These are phyloP conservation scores for Mortierella sp. DNA, from an alignment of 371 early-diverging fungal genomes.

Conservation along the genomic window DNA sequence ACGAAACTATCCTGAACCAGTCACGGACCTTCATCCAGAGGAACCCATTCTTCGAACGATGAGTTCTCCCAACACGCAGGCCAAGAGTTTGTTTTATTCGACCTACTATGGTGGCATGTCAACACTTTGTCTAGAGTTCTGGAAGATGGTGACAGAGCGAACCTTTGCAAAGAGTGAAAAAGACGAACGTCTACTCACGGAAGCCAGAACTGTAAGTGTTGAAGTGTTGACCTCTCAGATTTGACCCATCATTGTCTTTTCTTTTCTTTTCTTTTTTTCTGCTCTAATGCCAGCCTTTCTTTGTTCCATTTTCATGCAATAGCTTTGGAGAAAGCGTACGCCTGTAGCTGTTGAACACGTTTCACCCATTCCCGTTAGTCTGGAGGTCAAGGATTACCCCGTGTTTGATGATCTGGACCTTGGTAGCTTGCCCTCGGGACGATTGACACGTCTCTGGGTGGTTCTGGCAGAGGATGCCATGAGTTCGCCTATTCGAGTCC, in stretches of 20 bases:
- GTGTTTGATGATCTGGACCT: conserved; percentile 61
- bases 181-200: conserved; percentile 59
- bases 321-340: conserved; percentile 63
- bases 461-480: conserved; percentile 70
- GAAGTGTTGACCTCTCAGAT: no score
- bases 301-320: background rate
- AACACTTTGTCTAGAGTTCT: conserved; percentile 55
- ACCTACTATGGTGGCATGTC: conserved; percentile 39
- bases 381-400: conserved; percentile 53
- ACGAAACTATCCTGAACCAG: conserved; percentile 26
- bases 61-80: conserved; percentile 25
- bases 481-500: conserved; percentile 66
- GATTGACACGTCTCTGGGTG: conserved; percentile 67
- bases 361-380: conserved; percentile 20
- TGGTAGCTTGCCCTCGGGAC: conserved; percentile 58
- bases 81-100: conserved; percentile 34
- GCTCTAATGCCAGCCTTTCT: background rate
- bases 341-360: conserved; percentile 38
- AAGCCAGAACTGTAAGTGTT: conserved; percentile 59
- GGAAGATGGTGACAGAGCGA: conserved; percentile 60
- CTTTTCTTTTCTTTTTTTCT: no score
- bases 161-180: conserved; percentile 66
- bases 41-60: conserved; percentile 34
- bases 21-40: conserved; percentile 31
- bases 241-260: background rate